Percentiles rank a stretch among this genome's conserved stretches.
phyloP scores from a whole-genome alignment of 192 early-diverging fungal species.

The Gaertneriomyces semiglobifer region DNA sequence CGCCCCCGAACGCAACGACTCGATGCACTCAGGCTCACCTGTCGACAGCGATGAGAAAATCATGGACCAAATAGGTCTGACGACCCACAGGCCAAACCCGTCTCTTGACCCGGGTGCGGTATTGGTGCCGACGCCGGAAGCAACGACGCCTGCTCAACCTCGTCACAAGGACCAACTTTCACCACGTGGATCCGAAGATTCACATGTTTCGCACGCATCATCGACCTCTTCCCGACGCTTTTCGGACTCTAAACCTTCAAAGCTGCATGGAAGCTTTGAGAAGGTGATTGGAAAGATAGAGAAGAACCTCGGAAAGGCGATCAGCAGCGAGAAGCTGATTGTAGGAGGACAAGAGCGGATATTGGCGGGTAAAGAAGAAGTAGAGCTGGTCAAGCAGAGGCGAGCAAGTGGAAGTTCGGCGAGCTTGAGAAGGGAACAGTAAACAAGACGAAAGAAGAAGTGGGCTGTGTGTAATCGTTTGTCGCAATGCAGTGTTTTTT shows the following conservation, averaged over 20 bases:
- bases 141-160: not conserved
- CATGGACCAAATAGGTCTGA: not conserved
- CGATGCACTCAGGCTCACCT: not conserved
- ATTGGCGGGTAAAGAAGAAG: constrained; percentile 1
- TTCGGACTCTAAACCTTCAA: not conserved
- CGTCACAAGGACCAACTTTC: not conserved
- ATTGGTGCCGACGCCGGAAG: not conserved
- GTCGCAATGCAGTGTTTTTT: too few species aligned
- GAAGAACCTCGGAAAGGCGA: constrained; percentile 7
- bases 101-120: constrained; percentile 7
- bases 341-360: constrained; percentile 2
- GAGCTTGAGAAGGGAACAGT: too few species aligned
- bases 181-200: not conserved
- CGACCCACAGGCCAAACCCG: constrained; percentile 8
- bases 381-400: constrained; percentile 11
- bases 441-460: too few species aligned
- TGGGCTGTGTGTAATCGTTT: too few species aligned
- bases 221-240: not conserved
- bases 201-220: not conserved
- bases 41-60: not conserved
- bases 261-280: constrained; percentile 2
- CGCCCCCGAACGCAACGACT: constrained; percentile 14
- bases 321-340: constrained; percentile 9
- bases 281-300: constrained; percentile 24
- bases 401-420: constrained; percentile 5